These are phyloP conservation scores for Immersiporthe knoxdaviesiana DNA, from an alignment of 2,329 filamentous ascomycete genomes.

Conservation along the genomic window DNA sequence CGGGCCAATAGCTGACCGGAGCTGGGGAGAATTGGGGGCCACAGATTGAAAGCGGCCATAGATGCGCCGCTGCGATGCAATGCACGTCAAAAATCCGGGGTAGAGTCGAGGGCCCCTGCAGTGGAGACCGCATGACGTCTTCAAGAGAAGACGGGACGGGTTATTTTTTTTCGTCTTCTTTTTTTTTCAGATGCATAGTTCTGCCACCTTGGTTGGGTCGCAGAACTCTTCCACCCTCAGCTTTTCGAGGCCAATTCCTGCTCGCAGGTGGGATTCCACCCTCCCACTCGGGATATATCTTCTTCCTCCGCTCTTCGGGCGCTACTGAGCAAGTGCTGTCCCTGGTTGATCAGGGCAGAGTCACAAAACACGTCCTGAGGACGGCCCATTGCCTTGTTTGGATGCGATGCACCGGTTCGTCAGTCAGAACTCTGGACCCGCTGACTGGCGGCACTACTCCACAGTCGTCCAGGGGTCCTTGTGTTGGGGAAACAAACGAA, in stretches of 20 bases:
- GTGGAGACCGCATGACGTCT: constrained; percentile 21
- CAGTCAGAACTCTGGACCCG: neutral
- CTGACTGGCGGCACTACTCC: neutral
- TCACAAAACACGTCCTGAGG: neutral
- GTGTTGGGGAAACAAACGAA: constrained; percentile 10
- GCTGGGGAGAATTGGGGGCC: neutral
- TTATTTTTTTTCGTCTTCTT: too few relatives aligned
- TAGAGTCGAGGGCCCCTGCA: constrained; percentile 22
- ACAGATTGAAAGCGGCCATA: neutral
- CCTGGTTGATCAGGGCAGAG: neutral
- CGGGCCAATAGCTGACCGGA: constrained; percentile 17
- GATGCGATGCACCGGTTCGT: neutral
- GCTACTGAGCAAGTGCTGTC: neutral
- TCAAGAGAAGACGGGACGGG: constrained; percentile 1
- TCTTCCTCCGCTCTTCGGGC: neutral
- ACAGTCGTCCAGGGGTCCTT: neutral
- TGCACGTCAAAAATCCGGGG: constrained; percentile 28
- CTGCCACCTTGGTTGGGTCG: neutral
- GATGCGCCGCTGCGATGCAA: neutral
- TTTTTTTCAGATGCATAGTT: too few relatives aligned
- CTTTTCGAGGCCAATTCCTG: neutral
- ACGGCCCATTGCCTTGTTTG: neutral
- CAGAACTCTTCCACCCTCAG: neutral
- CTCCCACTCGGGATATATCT: neutral
- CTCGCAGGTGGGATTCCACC: neutral